Percentiles rank a stretch among this genome's conserved stretches.
phyloP scores from a whole-genome alignment of 129 eudicot genomes.

The Tagetes patula region DNA sequence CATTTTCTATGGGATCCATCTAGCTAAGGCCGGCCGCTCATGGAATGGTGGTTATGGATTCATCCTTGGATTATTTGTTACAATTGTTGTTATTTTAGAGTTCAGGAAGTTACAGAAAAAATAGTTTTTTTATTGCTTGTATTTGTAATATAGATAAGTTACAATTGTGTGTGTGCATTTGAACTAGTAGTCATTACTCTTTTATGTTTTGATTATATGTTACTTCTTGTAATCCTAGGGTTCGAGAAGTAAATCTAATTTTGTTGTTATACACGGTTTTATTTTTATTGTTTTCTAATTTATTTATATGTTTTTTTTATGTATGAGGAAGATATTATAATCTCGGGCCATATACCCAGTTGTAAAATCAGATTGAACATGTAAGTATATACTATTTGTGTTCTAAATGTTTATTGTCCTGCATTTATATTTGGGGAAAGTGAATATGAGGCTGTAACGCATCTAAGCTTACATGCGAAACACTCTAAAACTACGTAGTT shows the following conservation, averaged over 20 bases:
- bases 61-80: slow-evolving; percentile 39
- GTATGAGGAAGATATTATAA: neutral
- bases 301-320: neutral
- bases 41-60: slow-evolving; percentile 64
- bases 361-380: neutral
- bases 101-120: slow-evolving; percentile 39
- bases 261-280: neutral
- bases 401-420: too few relatives aligned
- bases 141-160: slow-evolving; percentile 3
- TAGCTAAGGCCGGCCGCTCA: slow-evolving; percentile 55
- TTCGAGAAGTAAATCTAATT: neutral
- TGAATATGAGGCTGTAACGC: too few relatives aligned
- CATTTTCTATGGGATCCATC: slow-evolving; percentile 70
- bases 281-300: neutral
- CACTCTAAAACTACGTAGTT: too few relatives aligned
- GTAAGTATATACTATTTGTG: too few relatives aligned
- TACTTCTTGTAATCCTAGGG: neutral
- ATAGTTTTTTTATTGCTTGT: slow-evolving; percentile 14
- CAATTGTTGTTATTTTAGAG: slow-evolving; percentile 45
- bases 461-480: too few relatives aligned
- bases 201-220: neutral
- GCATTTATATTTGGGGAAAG: too few relatives aligned
- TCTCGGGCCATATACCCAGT: too few relatives aligned
- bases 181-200: neutral
- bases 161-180: neutral